A percentile compares a stretch with the other conserved stretches of the same genome.
Conservation (phyloP, 495 filamentous ascomycete genomes). For the Glutinoglossum americanum region DNA sequence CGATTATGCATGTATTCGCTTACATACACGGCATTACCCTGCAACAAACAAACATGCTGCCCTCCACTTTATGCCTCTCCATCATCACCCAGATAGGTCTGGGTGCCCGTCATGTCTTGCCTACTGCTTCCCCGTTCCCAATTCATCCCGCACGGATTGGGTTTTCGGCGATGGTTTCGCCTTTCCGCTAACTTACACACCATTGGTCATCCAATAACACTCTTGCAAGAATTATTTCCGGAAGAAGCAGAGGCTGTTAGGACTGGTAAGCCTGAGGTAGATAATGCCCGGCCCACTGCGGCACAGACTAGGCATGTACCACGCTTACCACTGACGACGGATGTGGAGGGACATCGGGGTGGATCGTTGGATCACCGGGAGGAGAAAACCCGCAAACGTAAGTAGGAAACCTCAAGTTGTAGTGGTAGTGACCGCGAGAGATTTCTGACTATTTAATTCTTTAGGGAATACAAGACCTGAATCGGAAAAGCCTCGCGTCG, state of each 20-base stretch:
- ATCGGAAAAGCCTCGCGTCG: neutral
- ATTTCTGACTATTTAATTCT: neutral
- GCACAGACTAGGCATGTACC: constrained; percentile 10
- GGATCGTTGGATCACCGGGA: neutral
- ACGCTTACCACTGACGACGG: constrained; percentile 11
- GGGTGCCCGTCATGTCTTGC: constrained; percentile 13
- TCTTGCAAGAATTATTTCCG: constrained; percentile 38
- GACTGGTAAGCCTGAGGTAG: neutral
- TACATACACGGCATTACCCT: neutral
- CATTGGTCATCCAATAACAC: constrained; percentile 11
- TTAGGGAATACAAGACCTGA: neutral
- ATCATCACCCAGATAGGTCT: too few relatives aligned
- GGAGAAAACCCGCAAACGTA: neutral
- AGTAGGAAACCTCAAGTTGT: neutral
- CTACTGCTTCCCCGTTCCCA: constrained; percentile 18
- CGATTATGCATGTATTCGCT: neutral
- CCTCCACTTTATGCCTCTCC: neutral
- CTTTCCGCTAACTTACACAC: neutral
- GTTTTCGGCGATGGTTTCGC: constrained; percentile 1
- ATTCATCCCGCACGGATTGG: constrained; percentile 15
- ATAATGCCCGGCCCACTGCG: neutral
- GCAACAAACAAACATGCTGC: constrained; percentile 7
- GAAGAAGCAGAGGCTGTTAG: constrained; percentile 16
- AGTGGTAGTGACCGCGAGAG: neutral
- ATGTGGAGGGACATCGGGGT: neutral